Base-by-base conservation (phyloP, 257 asterid species). In the Nicotiana knightiana region DNA sequence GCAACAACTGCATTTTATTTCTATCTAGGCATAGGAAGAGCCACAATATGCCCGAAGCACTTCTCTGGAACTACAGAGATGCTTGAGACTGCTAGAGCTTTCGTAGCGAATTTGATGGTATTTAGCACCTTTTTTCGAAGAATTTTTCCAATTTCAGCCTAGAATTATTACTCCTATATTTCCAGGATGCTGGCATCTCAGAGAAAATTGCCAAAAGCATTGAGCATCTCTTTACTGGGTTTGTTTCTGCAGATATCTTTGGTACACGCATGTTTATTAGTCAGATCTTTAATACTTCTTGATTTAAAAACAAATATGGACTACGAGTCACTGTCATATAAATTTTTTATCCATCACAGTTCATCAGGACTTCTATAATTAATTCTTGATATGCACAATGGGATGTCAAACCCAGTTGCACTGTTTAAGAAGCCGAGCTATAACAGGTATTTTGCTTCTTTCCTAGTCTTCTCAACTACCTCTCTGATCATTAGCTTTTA, bases 391-490 rank as follows among this genome's bases (percentile, higher is more conserved):
- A 37, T 70, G 77, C 58, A 39, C 16, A 8, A 39, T 70, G 33
- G 32, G 77, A 68, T 37, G 77, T 17, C n/a, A 24, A 39, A n/a
- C 57, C 77, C 18, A 68, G 57, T 37, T 68, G 18, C 57, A 59
- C 12, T 59, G 28, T 11, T 10, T 39, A 70, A 39, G n/a, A 46
- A 70, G 24, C 57, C 6, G 35, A 70, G 35, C 15, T 35, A 70
- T 70, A 70, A 70, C 24, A 70, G 58, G 35, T 39, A 70, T 39
- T n/a, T 68, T 21, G 0, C 35, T 70, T 70, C 58, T 43, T 70
- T 68, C 77, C 77, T 39, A 70, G 58, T 70, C 35, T 70, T 70
- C 57, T 39, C 77, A 70, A n/a, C n/a, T 70, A 39, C 77, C 35
- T 70, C 58, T 12, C 58, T 39, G 77, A 39, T 70, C 3, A 70